Percentiles rank a stretch among this genome's conserved stretches.
Evolutionary conservation across 2,329 filamentous ascomycete genomes (phyloP).

Genomic region (Fusarium tupiense): DNA sequence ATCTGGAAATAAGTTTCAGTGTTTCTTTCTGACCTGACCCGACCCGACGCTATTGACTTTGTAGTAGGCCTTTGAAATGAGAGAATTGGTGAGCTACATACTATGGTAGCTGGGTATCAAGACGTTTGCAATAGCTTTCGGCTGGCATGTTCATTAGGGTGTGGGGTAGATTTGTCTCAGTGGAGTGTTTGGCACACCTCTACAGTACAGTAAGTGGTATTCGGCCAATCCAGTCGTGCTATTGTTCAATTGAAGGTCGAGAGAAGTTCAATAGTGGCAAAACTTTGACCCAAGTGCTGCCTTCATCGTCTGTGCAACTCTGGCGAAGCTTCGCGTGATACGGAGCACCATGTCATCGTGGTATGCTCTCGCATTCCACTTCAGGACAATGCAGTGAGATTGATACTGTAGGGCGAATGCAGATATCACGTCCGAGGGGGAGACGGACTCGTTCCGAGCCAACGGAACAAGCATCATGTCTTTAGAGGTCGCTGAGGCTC

Average conservation of each 20-base stretch:
- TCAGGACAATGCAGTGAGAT: not conserved
- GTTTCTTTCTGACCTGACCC: not conserved
- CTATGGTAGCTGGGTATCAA: not conserved
- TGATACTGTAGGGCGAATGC: conserved; percentile 7
- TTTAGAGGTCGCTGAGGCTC: conserved; percentile 22
- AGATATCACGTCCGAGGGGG: conserved; percentile 6
- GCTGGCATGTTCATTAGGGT: conserved; percentile 16
- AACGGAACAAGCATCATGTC: conserved; percentile 9
- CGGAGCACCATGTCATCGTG: conserved; percentile 6
- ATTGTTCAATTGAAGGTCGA: not conserved
- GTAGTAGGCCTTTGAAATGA: not conserved
- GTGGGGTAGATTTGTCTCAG: conserved; percentile 19
- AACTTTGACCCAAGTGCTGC: conserved; percentile 1
- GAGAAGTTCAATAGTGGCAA: not conserved
- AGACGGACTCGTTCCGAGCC: conserved; percentile 16
- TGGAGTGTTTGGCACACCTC: conserved; percentile 12
- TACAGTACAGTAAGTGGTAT: not conserved
- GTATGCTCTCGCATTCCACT: not conserved
- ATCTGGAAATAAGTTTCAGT: not conserved
- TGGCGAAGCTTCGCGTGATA: not conserved
- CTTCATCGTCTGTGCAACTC: conserved; percentile 5
- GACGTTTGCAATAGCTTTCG: conserved; percentile 19
- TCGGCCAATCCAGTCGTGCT: not conserved
- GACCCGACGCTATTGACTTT: not conserved
- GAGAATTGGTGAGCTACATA: not conserved